These are phyloP conservation scores for Caryocar brasiliense DNA, from an alignment of 441 rosid species.

Conservation along the genomic window DNA sequence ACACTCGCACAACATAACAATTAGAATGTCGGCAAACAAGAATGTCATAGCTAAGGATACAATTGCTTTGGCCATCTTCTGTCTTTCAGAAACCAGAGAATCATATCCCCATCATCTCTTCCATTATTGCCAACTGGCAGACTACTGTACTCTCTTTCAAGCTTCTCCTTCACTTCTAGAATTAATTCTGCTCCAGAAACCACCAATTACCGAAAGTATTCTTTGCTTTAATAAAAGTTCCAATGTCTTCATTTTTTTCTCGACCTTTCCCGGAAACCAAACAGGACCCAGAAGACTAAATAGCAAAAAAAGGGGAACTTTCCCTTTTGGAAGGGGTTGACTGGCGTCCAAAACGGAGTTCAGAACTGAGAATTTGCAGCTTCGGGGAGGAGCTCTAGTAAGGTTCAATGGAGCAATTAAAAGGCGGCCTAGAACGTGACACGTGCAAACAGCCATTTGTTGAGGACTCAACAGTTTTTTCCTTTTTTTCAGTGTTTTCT, in stretches of 20 bases:
- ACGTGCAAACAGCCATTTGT: conserved; percentile 28
- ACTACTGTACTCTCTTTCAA: conserved; percentile 41
- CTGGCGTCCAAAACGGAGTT: conserved; percentile 22
- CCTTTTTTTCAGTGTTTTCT: not conserved
- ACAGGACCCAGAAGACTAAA: conserved; percentile 1
- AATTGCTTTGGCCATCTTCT: conserved; percentile 62
- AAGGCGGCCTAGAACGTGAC: conserved; percentile 16
- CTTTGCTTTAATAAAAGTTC: not conserved
- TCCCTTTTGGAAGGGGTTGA: conserved; percentile 56
- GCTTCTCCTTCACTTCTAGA: conserved; percentile 64
- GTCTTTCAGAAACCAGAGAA: conserved; percentile 79
- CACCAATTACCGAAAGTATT: not conserved
- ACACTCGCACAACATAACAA: not conserved
- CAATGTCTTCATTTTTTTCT: not conserved
- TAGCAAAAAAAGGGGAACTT: not conserved
- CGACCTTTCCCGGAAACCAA: conserved; percentile 16
- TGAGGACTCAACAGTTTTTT: not conserved
- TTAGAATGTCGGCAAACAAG: not conserved
- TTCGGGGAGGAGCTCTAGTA: conserved; percentile 21
- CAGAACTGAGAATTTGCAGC: conserved; percentile 40
- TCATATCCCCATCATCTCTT: conserved; percentile 91
- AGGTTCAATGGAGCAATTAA: conserved; percentile 19
- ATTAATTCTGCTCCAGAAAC: conserved; percentile 42
- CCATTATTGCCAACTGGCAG: conserved; percentile 83
- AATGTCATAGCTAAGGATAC: conserved; percentile 43